phyloP scores from a whole-genome alignment of 345 rosid genomes.

The Lumnitzera racemosa region DNA sequence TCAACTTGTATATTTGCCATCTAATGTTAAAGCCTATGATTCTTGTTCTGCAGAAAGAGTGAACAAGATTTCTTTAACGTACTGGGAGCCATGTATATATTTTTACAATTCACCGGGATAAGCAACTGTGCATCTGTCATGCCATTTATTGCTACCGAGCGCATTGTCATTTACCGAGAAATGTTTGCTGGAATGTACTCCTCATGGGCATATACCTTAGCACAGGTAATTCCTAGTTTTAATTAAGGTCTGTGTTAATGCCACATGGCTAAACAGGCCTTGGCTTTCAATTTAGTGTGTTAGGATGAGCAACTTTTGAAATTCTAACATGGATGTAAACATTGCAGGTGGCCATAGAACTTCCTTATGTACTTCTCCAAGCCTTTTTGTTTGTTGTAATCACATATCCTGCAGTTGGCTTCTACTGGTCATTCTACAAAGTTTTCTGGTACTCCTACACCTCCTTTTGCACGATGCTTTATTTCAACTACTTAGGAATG shows the following conservation, averaged over 20 bases:
- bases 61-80: constrained; percentile 48
- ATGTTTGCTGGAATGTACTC: constrained; percentile 57
- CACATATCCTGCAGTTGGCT: constrained; percentile 30
- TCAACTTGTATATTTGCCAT: not conserved
- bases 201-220: constrained; percentile 46
- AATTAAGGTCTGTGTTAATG: no score
- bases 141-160: constrained; percentile 34
- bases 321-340: not conserved
- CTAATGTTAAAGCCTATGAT: not conserved
- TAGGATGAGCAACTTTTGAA: no score
- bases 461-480: constrained; percentile 31
- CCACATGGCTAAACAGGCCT: no score
- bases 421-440: constrained; percentile 30
- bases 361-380: constrained; percentile 36
- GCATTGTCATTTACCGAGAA: constrained; percentile 47
- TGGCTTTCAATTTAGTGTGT: no score
- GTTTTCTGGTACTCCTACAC: constrained; percentile 36
- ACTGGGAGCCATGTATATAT: constrained; percentile 35
- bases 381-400: constrained; percentile 24
- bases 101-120: constrained; percentile 29
- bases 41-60: constrained; percentile 21
- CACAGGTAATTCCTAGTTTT: constrained; percentile 34
- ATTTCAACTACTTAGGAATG: constrained; percentile 42
- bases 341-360: constrained; percentile 30
- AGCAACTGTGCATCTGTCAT: constrained; percentile 35